These are phyloP conservation scores for Crithidia mellificae DNA, from an alignment of 208 protist genomes.

Conservation along the genomic window DNA sequence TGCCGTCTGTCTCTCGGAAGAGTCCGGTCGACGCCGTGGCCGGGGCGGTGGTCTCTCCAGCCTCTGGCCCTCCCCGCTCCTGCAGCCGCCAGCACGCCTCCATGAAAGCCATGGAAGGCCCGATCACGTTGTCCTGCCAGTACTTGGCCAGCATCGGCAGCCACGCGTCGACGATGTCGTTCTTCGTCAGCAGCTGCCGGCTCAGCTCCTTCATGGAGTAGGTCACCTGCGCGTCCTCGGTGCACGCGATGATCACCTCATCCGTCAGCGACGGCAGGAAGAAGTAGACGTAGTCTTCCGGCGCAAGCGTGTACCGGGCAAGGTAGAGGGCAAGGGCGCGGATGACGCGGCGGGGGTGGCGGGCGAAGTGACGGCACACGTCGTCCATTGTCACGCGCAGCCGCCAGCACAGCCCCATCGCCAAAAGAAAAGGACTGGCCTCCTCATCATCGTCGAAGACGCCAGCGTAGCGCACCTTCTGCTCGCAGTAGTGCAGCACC, in stretches of 20 bases:
- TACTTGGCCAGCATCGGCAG: constrained; percentile 51
- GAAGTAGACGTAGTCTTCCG: constrained; percentile 73
- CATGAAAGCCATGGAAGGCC: constrained; percentile 49
- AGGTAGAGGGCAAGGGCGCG: constrained; percentile 75
- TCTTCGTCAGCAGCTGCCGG: constrained; percentile 54
- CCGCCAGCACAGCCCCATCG: constrained; percentile 51
- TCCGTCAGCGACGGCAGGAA: constrained; percentile 66
- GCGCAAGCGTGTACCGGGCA: constrained; percentile 64
- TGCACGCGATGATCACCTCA: constrained; percentile 68
- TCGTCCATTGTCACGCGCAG: constrained; percentile 58
- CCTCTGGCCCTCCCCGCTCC: constrained; percentile 5
- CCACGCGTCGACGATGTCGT: constrained; percentile 85
- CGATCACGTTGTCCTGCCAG: constrained; percentile 54
- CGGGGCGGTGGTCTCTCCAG: too few relatives aligned
- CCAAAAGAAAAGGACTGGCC: constrained; percentile 73
- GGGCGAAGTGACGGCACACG: constrained; percentile 54
- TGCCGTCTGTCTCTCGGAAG: constrained; percentile 20
- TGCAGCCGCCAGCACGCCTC: constrained; percentile 40
- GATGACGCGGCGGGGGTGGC: constrained; percentile 69
- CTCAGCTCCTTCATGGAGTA: constrained; percentile 55
- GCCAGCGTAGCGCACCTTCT: constrained; percentile 69
- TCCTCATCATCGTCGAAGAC: constrained; percentile 70
- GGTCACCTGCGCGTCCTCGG: constrained; percentile 51
- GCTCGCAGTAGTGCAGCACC: constrained; percentile 70
- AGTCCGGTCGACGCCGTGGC: constrained; percentile 6